These are phyloP conservation scores for Fusarium torulosum DNA, from an alignment of 2,329 filamentous ascomycete species.

Conservation along the genomic window DNA sequence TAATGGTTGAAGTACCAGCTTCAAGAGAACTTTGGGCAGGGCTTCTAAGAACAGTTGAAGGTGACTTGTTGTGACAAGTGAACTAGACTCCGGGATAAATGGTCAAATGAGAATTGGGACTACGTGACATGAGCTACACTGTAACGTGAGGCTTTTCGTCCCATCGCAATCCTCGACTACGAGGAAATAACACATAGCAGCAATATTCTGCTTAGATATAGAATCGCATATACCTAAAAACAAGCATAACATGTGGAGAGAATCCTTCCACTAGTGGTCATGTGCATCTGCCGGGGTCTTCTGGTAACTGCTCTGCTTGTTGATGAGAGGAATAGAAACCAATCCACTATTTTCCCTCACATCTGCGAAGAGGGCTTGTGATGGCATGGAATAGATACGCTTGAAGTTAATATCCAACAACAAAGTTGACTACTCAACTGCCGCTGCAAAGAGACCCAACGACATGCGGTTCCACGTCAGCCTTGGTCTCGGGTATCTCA, in stretches of 20 bases:
- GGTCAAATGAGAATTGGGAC: too few relatives aligned
- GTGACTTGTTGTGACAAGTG: too few relatives aligned
- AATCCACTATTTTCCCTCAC: not conserved
- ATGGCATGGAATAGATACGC: not conserved
- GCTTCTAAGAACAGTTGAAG: too few relatives aligned
- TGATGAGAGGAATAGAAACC: not conserved
- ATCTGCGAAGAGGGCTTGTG: not conserved
- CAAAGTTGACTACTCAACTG: not conserved
- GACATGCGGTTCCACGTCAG: not conserved
- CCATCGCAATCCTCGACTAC: too few relatives aligned
- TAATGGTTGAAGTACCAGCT: too few relatives aligned
- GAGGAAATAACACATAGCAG: too few relatives aligned
- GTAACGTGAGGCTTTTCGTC: too few relatives aligned
- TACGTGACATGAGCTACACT: too few relatives aligned
- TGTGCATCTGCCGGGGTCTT: not conserved
- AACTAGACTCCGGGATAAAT: too few relatives aligned
- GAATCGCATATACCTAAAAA: not conserved
- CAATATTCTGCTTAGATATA: too few relatives aligned
- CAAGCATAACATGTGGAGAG: not conserved
- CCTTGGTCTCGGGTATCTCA: slow-evolving; percentile 8
- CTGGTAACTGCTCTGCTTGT: not conserved
- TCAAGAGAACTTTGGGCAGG: too few relatives aligned
- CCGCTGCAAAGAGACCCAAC: slow-evolving; percentile 15
- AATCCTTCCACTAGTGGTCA: not conserved
- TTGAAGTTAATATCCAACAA: not conserved